Base-by-base conservation (phyloP, 106 monocot genomes). In the Dioscorea zingiberensis region DNA sequence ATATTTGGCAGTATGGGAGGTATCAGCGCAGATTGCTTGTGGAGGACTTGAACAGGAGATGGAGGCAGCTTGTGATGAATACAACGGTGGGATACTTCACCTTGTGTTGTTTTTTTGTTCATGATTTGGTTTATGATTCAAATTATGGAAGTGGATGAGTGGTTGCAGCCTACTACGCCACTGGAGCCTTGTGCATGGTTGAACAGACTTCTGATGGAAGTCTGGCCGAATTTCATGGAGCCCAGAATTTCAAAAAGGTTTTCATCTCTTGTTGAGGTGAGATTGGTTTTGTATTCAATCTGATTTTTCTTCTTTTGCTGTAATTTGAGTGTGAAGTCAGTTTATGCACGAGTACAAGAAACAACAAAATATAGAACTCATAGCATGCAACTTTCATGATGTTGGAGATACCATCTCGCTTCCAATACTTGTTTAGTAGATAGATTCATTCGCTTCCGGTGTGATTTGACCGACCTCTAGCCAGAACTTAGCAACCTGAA, bases 201-300 rank as follows among this genome's bases (percentile, higher is more conserved):
- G 44, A 97, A 97, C 74, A 92, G 81, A 69, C 81, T 95, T 59
- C 48, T 92, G 55, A 62, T 84, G 69, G 97, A 88, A 76, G 72
- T 97, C 38, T 97, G 97, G 97, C 88, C 97, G 2, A 92, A 97
- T 69, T 97, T 67, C 73, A 74, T 97, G 83, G 97, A 92, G 62
- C 97, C 88, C 32, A 88, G 77, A 76, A 70, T 97, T 23, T 88
- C 97, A 15, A 73, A 46, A 54, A 88, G 44, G 48, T 59, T 97
- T 72, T 88, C 78, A 57, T 86, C 81, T 29, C 84, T 78, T 69
- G 97, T 92, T 25, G 97, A 85, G 97, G 97, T 81, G 68, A 63
- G 66, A 27, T 46, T 68, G 48, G 25, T 8, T n/a, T 30, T n/a
- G 1, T 66, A 21, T 38, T 38, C 10, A 10, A 8, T 38, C 6